Conservation (phyloP, 75 land plant genomes). For the Chamaecyparis obtusa region DNA sequence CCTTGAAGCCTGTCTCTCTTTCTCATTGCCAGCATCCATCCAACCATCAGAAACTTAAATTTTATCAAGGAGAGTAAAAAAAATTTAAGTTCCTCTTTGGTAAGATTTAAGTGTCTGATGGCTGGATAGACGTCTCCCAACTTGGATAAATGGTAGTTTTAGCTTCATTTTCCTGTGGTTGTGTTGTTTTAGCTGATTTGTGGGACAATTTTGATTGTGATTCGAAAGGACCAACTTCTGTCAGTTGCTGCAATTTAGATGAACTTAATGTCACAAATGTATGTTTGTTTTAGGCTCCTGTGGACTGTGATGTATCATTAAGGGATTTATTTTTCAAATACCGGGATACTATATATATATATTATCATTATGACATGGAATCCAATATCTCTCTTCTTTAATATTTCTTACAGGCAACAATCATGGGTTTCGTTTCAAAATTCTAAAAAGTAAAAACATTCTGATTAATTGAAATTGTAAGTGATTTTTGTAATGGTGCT, state of each 20-base stretch:
- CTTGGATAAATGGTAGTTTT: neutral
- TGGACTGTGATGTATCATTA: neutral
- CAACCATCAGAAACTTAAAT: too few relatives aligned
- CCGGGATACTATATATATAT: neutral
- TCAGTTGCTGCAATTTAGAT: neutral
- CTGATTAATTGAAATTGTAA: too few relatives aligned
- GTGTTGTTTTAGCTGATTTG: too few relatives aligned
- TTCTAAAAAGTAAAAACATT: neutral
- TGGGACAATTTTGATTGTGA: neutral
- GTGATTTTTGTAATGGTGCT: neutral
- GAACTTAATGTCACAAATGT: neutral
- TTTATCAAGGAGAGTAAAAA: too few relatives aligned
- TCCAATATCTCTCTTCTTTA: too few relatives aligned
- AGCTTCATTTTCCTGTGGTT: neutral
- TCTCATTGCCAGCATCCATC: neutral
- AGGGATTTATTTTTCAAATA: neutral
- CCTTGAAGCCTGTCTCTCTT: neutral
- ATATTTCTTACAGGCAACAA: too few relatives aligned
- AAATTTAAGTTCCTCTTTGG: too few relatives aligned
- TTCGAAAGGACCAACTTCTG: neutral
- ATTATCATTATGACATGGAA: too few relatives aligned
- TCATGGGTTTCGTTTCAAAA: too few relatives aligned
- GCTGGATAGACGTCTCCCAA: too few relatives aligned
- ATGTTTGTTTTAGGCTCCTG: neutral
- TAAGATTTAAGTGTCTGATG: too few relatives aligned